Base-by-base conservation (phyloP, 805 yeast species). In the Kluyveromyces aestuarii region DNA sequence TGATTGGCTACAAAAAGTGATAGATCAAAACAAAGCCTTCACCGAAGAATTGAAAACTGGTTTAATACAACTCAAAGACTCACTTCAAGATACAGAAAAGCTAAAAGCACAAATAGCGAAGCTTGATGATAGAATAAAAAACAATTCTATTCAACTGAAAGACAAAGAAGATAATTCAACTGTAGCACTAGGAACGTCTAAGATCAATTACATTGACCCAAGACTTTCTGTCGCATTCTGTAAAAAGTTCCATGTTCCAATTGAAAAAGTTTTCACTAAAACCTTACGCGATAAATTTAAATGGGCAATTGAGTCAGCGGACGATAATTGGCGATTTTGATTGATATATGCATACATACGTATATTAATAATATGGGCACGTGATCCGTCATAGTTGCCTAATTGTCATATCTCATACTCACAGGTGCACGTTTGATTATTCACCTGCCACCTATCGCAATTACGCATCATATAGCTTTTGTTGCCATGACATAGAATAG, bases 251-350 rank as follows among this genome's bases (percentile, higher is more conserved):
- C 74, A 79, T 48, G 96, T 91, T 18, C 98, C 98, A 8, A 84
- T 91, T 48, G 97, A 91, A 66, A 90, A 87, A 67, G 72, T 91
- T 40, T 89, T 91, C 58, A 84, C 96, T 11, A 90, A 89, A 69
- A 87, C 98, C 0, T 71, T 91, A 48, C 72, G 97, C 52, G 96
- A 90, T 40, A 91, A 91, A 70, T 91, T 91, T 70, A 82, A 79
- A 43, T 91, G 98, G 98, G 98, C 98, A 30, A 84, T 91, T 47
- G 95, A 90, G 65, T 81, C 90, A 47, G 89, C 82, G 3, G 97
- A 85, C 63, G 88, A 79, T 55, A 70, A 87, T 58, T 90, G 98
- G 98, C 75, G 79, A 55, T 90, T 90, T 62, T 90, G 67, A 57
- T 8, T n/a, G n/a, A n/a, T n/a, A n/a, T n/a, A n/a, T n/a, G n/a